phyloP scores from a whole-genome alignment of 345 rosid species.

The Lepidium sativum region DNA sequence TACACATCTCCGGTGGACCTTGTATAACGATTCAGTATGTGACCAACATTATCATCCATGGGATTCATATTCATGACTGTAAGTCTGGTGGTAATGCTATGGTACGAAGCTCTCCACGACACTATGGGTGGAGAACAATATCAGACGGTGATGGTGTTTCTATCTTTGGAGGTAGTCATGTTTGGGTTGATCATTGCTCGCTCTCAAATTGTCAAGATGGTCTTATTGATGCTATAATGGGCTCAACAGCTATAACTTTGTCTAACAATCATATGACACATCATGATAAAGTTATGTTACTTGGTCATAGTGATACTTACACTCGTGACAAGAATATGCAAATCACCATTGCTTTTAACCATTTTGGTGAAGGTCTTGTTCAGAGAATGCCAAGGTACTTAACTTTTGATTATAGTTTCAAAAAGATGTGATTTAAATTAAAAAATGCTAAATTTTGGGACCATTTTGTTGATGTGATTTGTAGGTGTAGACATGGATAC shows the following conservation, averaged over 20 bases:
- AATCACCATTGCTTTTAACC: constrained; percentile 72
- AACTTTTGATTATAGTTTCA: neutral
- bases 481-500: constrained; percentile 74
- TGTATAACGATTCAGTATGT: constrained; percentile 75
- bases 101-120: constrained; percentile 63
- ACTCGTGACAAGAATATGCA: constrained; percentile 73
- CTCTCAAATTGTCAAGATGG: constrained; percentile 61
- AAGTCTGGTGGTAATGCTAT: constrained; percentile 71
- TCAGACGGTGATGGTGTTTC: constrained; percentile 89
- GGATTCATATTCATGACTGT: constrained; percentile 66
- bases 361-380: constrained; percentile 82
- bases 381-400: constrained; percentile 69
- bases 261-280: constrained; percentile 75
- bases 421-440: neutral
- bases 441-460: neutral
- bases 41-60: constrained; percentile 64
- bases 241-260: constrained; percentile 63
- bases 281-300: constrained; percentile 71
- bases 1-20: constrained; percentile 74
- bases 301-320: constrained; percentile 69
- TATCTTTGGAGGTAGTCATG: constrained; percentile 62
- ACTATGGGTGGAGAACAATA: constrained; percentile 64
- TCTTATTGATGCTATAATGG: constrained; percentile 57
- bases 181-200: constrained; percentile 79
- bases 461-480: neutral